Evolutionary conservation across 345 rosid species (phyloP).

Genomic region (Populus nigra): DNA sequence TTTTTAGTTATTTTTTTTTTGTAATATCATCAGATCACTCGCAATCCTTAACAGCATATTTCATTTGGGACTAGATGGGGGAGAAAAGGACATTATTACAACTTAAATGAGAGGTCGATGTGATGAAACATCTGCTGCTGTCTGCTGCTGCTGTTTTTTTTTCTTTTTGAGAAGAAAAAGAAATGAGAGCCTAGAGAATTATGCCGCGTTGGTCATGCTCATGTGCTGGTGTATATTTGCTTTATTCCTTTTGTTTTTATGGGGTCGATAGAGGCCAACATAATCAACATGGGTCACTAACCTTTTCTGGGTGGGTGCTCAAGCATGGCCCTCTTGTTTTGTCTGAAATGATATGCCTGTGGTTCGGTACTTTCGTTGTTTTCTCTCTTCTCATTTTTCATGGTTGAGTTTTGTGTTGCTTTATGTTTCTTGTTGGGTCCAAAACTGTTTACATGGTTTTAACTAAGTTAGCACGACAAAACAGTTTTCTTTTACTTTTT

Average conservation of each 20-base stretch:
- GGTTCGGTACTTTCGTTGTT: not conserved
- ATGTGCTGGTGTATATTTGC: constrained; percentile 19
- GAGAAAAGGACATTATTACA: constrained; percentile 3
- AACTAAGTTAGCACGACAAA: not conserved
- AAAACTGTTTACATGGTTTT: not conserved
- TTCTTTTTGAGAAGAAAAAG: not conserved
- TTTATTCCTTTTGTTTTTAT: constrained; percentile 37
- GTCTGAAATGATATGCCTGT: constrained; percentile 19
- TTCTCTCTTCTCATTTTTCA: not conserved
- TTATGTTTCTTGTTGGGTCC: not conserved
- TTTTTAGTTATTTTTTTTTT: too few species aligned
- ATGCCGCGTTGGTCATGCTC: constrained; percentile 1
- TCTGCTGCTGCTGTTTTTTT: too few species aligned
- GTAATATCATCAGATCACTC: too few species aligned
- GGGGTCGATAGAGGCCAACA: constrained; percentile 28
- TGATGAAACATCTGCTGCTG: not conserved
- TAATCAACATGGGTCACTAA: constrained; percentile 12
- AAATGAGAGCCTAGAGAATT: too few species aligned
- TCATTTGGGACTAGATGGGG: not conserved
- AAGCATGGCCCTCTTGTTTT: constrained; percentile 34
- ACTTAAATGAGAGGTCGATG: not conserved
- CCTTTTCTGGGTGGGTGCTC: constrained; percentile 18
- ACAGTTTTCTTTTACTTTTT: not conserved
- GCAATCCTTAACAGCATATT: not conserved
- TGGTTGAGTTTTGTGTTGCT: not conserved